A percentile compares a stretch with the other conserved stretches of the same genome.
Conservation (phyloP, 1,139 yeast species). For the Debaryomycetaceae sp. region DNA sequence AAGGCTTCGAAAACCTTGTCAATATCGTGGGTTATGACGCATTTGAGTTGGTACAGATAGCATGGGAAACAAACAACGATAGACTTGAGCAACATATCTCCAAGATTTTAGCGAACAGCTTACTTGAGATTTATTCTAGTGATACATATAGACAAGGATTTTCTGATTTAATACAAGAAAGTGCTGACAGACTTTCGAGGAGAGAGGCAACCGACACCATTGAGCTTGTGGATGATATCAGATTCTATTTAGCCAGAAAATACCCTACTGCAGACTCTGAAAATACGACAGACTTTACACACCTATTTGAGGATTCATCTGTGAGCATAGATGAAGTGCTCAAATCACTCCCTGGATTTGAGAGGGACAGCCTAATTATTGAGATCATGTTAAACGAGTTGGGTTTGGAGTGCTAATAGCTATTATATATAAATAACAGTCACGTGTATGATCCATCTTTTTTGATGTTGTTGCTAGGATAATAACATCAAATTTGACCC, state of each 20-base stretch:
- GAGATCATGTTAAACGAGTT: slow-evolving; percentile 43
- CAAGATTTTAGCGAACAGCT: slow-evolving; percentile 50
- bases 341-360: slow-evolving; percentile 14
- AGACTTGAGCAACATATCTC: slow-evolving; percentile 66
- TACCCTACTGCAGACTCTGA: slow-evolving; percentile 31
- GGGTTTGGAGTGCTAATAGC: slow-evolving; percentile 40
- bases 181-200: slow-evolving; percentile 55
- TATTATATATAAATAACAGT: background rate
- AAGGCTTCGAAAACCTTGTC: slow-evolving; percentile 18
- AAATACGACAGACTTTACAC: slow-evolving; percentile 10
- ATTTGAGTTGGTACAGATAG: slow-evolving; percentile 57
- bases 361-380: slow-evolving; percentile 37
- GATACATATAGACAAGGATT: slow-evolving; percentile 22
- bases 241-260: slow-evolving; percentile 58
- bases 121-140: slow-evolving; percentile 34
- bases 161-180: slow-evolving; percentile 27
- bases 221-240: slow-evolving; percentile 73
- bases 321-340: background rate
- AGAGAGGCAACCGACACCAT: slow-evolving; percentile 78
- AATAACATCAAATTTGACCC: no score
- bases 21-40: slow-evolving; percentile 32
- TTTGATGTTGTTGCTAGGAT: no score
- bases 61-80: slow-evolving; percentile 68
- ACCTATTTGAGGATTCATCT: background rate
- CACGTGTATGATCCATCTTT: background rate